Conservation (phyloP, 2,329 filamentous ascomycete genomes). For the Diaporthe citrichinensis region DNA sequence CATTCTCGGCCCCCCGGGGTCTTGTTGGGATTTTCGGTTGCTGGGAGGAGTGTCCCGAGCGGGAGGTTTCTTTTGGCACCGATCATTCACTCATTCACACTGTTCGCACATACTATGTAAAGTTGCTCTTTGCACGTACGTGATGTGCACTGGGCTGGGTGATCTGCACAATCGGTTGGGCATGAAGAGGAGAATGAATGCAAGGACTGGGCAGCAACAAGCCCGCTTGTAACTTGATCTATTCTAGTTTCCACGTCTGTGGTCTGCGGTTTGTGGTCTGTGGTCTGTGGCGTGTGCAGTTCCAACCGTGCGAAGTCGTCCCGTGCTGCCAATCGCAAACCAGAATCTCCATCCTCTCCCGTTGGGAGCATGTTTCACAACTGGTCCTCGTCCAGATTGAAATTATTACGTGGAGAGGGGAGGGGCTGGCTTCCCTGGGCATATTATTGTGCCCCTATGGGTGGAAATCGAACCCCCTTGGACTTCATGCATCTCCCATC, state of each 20-base stretch:
- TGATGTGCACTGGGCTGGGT: background rate
- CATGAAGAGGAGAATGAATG: background rate
- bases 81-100: background rate
- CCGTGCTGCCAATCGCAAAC: constrained; percentile 21
- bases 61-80: background rate
- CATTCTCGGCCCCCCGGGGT: constrained; percentile 7
- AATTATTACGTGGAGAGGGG: background rate
- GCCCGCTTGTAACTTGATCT: background rate
- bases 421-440: background rate
- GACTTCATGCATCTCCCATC: constrained; percentile 23
- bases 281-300: background rate
- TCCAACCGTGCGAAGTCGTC: background rate
- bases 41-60: background rate
- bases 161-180: background rate
- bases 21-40: background rate
- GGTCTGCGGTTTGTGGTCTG: background rate
- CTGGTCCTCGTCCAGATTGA: background rate
- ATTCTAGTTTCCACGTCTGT: constrained; percentile 7
- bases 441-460: background rate
- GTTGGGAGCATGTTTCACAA: constrained; percentile 14
- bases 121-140: too few relatives aligned
- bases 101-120: background rate
- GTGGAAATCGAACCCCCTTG: constrained; percentile 12
- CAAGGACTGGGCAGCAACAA: background rate
- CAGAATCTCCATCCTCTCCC: background rate